phyloP scores from a whole-genome alignment of 1,284 basidiomycete species.

The Fomitiporia mediterranea region DNA sequence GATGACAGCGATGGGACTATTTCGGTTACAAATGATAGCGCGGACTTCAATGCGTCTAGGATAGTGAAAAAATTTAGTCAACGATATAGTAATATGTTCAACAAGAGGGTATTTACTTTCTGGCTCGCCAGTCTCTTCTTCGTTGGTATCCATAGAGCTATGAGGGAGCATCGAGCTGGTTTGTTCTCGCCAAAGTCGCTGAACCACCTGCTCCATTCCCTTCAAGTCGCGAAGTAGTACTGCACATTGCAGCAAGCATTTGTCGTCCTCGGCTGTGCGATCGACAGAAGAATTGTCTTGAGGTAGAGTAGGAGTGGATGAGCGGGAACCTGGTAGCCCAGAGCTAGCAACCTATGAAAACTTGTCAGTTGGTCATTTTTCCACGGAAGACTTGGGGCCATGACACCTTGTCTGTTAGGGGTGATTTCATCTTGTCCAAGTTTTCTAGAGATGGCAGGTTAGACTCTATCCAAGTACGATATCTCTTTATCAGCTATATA shows the following conservation, averaged over 20 bases:
- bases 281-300: slow-evolving; percentile 50
- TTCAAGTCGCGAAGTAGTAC: slow-evolving; percentile 62
- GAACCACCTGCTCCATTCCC: slow-evolving; percentile 45
- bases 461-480: slow-evolving; percentile 66
- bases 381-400: no score
- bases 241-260: slow-evolving; percentile 54
- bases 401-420: slow-evolving; percentile 34
- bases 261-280: slow-evolving; percentile 54
- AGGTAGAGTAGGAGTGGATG: slow-evolving; percentile 46
- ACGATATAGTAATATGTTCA: neutral
- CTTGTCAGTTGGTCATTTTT: no score
- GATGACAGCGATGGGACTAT: slow-evolving; percentile 51
- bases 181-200: slow-evolving; percentile 60
- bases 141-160: slow-evolving; percentile 28
- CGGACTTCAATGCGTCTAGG: slow-evolving; percentile 53
- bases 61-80: slow-evolving; percentile 4
- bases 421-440: slow-evolving; percentile 29
- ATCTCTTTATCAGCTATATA: slow-evolving; percentile 69
- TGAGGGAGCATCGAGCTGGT: slow-evolving; percentile 58
- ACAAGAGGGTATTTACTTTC: slow-evolving; percentile 42
- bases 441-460: slow-evolving; percentile 39
- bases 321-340: slow-evolving; percentile 35
- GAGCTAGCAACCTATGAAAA: slow-evolving; percentile 17
- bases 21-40: slow-evolving; percentile 44
- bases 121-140: slow-evolving; percentile 36